Percentiles rank a stretch among this genome's conserved stretches.
Conservation (phyloP, 1,284 basidiomycete species). For the Sanguinoderma infundibulare region DNA sequence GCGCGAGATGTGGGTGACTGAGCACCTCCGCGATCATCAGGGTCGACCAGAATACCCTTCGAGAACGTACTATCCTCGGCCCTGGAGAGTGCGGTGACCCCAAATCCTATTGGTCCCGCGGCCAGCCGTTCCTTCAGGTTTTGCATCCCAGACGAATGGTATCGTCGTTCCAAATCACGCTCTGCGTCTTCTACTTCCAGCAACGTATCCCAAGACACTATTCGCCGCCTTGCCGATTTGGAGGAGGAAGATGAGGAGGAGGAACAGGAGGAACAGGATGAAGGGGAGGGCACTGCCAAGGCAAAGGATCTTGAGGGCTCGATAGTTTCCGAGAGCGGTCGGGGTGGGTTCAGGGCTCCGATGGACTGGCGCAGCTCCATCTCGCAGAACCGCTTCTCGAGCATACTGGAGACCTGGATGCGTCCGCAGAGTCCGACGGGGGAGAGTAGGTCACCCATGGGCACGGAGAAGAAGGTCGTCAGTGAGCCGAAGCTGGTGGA, state of each 20-base stretch:
- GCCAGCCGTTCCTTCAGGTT: slow-evolving; percentile 54
- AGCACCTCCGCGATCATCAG: slow-evolving; percentile 6
- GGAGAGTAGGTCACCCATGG: slow-evolving; percentile 26
- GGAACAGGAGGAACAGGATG: slow-evolving; percentile 46
- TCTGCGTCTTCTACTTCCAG: slow-evolving; percentile 48
- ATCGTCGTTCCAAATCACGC: slow-evolving; percentile 66
- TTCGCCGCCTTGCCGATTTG: slow-evolving; percentile 52
- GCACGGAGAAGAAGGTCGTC: slow-evolving; percentile 57
- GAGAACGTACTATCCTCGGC: slow-evolving; percentile 38
- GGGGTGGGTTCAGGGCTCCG: slow-evolving; percentile 28
- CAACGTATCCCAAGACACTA: slow-evolving; percentile 55
- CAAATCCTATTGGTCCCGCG: slow-evolving; percentile 43
- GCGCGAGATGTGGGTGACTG: slow-evolving; percentile 4
- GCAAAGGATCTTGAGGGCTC: slow-evolving; percentile 35
- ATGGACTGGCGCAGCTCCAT: slow-evolving; percentile 51
- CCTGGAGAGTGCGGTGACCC: slow-evolving; percentile 43
- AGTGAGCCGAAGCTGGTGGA: slow-evolving; percentile 69
- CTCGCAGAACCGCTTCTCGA: slow-evolving; percentile 65
- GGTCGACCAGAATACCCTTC: slow-evolving; percentile 29
- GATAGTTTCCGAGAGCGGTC: slow-evolving; percentile 26
- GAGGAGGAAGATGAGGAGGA: slow-evolving; percentile 57
- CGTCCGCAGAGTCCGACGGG: slow-evolving; percentile 43
- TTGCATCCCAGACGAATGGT: slow-evolving; percentile 82
- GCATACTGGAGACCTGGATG: slow-evolving; percentile 67
- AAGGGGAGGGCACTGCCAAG: slow-evolving; percentile 69